Conservation (phyloP, 1,284 basidiomycete genomes). For the Tylopilus sp. region DNA sequence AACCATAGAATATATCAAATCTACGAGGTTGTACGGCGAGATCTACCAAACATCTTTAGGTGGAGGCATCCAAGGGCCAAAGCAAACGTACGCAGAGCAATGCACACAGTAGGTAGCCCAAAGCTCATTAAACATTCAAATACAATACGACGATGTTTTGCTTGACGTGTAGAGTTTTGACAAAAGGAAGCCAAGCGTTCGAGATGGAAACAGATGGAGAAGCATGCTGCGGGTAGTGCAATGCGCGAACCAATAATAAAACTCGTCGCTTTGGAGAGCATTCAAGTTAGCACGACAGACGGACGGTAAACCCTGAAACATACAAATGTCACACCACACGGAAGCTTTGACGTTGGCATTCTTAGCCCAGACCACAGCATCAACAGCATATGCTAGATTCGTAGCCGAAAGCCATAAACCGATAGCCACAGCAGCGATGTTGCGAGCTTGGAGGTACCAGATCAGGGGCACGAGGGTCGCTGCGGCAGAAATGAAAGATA, state of each 20-base stretch:
- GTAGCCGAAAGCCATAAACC: constrained; percentile 33
- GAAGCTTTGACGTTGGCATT: constrained; percentile 20
- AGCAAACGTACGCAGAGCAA: constrained; percentile 54
- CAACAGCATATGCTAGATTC: constrained; percentile 33
- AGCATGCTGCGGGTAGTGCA: constrained; percentile 51
- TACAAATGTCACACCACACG: constrained; percentile 40
- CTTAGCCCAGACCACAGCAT: constrained; percentile 34
- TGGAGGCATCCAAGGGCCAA: background rate
- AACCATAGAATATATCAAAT: constrained; percentile 62
- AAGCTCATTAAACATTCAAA: constrained; percentile 55
- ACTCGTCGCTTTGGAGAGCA: constrained; percentile 45
- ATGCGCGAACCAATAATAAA: constrained; percentile 43
- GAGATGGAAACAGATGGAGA: constrained; percentile 44
- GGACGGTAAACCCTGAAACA: constrained; percentile 8
- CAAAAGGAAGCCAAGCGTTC: constrained; percentile 31
- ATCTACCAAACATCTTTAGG: constrained; percentile 43
- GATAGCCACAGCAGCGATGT: constrained; percentile 47
- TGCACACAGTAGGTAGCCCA: constrained; percentile 54
- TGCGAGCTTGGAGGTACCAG: constrained; percentile 44
- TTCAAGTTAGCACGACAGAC: constrained; percentile 1
- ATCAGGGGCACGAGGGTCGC: constrained; percentile 41
- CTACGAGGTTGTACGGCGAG: constrained; percentile 65
- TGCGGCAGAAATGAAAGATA: constrained; percentile 50
- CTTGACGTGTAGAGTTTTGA: constrained; percentile 22
- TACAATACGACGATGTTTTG: constrained; percentile 36